A percentile compares a stretch with the other conserved stretches of the same genome.
These are phyloP conservation scores for Leccinum rimulosum DNA, from an alignment of 768 basidiomycete species.

Conservation along the genomic window DNA sequence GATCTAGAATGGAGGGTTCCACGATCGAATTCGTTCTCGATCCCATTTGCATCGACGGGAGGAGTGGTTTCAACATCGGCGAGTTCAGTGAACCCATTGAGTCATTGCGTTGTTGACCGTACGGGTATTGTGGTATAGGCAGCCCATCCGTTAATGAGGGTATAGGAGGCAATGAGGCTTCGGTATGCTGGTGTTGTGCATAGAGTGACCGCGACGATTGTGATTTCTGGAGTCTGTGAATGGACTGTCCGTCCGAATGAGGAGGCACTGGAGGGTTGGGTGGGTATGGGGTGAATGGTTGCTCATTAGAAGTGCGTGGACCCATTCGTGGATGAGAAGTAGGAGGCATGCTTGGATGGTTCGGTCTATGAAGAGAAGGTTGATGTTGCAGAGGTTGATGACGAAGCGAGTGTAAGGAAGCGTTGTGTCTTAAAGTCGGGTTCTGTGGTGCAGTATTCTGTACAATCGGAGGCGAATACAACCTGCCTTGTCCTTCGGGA, in stretches of 20 bases:
- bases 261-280: constrained; percentile 8
- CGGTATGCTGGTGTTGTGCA: constrained; percentile 48
- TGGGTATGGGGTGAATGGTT: constrained; percentile 11
- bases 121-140: constrained; percentile 28
- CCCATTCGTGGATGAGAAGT: constrained; percentile 18
- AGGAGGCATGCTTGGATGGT: constrained; percentile 11
- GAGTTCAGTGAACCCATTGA: constrained; percentile 28
- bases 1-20: constrained; percentile 56
- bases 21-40: constrained; percentile 51
- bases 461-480: constrained; percentile 14
- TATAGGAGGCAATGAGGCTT: constrained; percentile 33
- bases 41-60: constrained; percentile 61
- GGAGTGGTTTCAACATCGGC: constrained; percentile 47
- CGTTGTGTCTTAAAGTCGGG: constrained; percentile 18
- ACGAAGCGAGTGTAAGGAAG: constrained; percentile 28
- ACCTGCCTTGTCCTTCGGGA: constrained; percentile 16
- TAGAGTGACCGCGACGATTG: constrained; percentile 59
- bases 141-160: constrained; percentile 37
- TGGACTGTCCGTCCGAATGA: constrained; percentile 47
- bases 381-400: constrained; percentile 27
- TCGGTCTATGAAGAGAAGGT: constrained; percentile 10
- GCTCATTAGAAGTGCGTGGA: constrained; percentile 10
- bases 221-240: constrained; percentile 45
- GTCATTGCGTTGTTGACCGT: constrained; percentile 19
- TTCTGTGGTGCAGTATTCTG: constrained; percentile 13